Percentiles rank a stretch among this genome's conserved stretches.
Evolutionary conservation across 805 yeast species (phyloP).

Genomic region (Candida lessepsii): DNA sequence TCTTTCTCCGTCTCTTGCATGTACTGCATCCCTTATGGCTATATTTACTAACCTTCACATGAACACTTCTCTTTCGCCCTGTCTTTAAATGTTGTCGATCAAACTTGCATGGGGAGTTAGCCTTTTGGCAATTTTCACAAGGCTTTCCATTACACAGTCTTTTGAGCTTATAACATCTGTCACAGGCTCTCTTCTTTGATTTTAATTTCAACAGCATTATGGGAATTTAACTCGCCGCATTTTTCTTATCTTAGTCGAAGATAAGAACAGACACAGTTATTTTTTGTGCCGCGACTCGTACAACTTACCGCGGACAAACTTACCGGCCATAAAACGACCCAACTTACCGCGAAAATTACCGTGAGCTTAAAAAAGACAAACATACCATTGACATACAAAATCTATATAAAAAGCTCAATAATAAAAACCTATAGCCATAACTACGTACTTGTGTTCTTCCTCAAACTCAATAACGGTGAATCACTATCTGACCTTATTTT

Average conservation of each 20-base stretch:
- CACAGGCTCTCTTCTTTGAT: constrained; percentile 21
- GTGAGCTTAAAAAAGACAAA: no score
- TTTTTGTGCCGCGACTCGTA: no score
- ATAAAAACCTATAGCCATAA: no score
- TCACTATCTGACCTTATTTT: constrained; percentile 15
- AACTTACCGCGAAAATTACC: no score
- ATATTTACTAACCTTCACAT: constrained; percentile 9
- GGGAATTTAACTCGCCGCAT: no score
- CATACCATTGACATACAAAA: no score
- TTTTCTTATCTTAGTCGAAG: no score
- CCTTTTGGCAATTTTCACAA: constrained; percentile 19
- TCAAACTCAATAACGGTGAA: constrained; percentile 18
- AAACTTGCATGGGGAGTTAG: constrained; percentile 13
- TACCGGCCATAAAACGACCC: no score
- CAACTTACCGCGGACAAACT: no score
- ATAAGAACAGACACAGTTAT: no score
- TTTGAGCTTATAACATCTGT: constrained; percentile 24
- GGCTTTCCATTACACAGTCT: constrained; percentile 23
- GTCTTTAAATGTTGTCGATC: constrained; percentile 17
- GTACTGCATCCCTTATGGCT: constrained; percentile 21
- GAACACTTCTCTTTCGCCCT: constrained; percentile 14
- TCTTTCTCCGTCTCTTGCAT: constrained; percentile 22
- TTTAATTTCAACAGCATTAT: not conserved
- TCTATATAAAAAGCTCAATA: no score
- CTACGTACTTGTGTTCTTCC: constrained; percentile 12